A percentile compares a stretch with the other conserved stretches of the same genome.
Evolutionary conservation across 1,284 basidiomycete genomes (phyloP).

Genomic region (Ganoderma sinense): DNA sequence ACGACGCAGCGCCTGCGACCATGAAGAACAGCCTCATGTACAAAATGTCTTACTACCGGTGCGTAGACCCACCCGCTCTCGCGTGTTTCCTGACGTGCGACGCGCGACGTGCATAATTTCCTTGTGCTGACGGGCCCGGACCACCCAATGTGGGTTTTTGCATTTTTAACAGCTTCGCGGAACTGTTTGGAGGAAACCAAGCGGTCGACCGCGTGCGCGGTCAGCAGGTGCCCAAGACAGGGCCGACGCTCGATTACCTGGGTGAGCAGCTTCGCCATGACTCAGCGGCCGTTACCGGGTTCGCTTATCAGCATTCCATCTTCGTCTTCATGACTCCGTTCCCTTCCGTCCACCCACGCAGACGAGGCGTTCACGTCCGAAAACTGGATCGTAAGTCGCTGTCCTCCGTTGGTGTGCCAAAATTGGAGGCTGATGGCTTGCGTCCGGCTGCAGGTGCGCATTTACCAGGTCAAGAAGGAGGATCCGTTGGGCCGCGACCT

Average conservation of each 20-base stretch:
- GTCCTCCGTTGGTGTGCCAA: background rate
- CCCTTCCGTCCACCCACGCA: constrained; percentile 35
- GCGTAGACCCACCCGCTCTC: constrained; percentile 35
- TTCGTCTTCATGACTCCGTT: background rate
- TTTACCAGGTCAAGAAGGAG: constrained; percentile 96
- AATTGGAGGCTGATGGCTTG: constrained; percentile 10
- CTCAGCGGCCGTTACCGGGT: constrained; percentile 4
- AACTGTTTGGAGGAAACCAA: constrained; percentile 83
- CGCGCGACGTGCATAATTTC: background rate
- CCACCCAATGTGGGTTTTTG: background rate
- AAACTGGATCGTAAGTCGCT: constrained; percentile 91
- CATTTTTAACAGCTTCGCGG: constrained; percentile 68
- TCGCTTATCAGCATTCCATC: constrained; percentile 23
- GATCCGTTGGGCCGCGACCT: constrained; percentile 90
- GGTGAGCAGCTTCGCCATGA: constrained; percentile 51
- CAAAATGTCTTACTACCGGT: constrained; percentile 97
- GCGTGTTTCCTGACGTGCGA: constrained; percentile 13
- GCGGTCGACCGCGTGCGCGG: constrained; percentile 86
- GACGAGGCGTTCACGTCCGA: constrained; percentile 97
- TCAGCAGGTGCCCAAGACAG: constrained; percentile 77
- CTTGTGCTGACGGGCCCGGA: constrained; percentile 15
- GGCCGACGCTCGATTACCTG: constrained; percentile 88
- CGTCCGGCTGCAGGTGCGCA: constrained; percentile 69
- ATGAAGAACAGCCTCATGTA: constrained; percentile 99
- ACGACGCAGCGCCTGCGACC: constrained; percentile 85